Conservation (phyloP, 176 grass and related monocot species). For the Oryza coarctata region DNA sequence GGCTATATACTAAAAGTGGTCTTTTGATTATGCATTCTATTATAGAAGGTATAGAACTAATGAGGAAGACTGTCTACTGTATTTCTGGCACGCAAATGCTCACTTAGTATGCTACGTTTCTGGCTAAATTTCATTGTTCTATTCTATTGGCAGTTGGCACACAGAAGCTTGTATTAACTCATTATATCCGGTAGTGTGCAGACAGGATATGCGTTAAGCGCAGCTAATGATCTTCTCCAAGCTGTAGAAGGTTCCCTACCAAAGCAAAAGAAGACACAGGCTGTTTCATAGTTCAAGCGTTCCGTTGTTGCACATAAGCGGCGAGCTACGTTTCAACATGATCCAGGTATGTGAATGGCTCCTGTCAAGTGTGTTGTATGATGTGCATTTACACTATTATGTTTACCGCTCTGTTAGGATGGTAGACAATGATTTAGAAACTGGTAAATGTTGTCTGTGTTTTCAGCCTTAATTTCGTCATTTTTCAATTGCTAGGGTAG, state of each 20-base stretch:
- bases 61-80: not conserved
- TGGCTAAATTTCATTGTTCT: not conserved
- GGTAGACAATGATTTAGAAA: slow-evolving; percentile 2
- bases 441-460: not conserved
- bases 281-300: slow-evolving; percentile 77
- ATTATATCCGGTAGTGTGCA: slow-evolving; percentile 58
- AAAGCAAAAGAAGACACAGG: slow-evolving; percentile 81
- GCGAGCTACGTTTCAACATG: slow-evolving; percentile 51
- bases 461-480: not conserved
- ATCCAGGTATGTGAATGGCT: slow-evolving; percentile 36
- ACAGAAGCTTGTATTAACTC: slow-evolving; percentile 10
- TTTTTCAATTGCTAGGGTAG: not conserved
- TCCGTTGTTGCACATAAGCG: slow-evolving; percentile 71
- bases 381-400: not conserved
- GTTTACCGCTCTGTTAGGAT: slow-evolving; percentile 4
- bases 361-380: not conserved
- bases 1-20: not conserved
- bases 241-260: slow-evolving; percentile 62
- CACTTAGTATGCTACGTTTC: not conserved
- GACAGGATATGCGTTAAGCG: slow-evolving; percentile 58
- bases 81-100: not conserved
- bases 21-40: not conserved
- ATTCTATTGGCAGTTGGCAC: not conserved
- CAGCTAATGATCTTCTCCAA: slow-evolving; percentile 63
- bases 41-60: not conserved